Evolutionary conservation across 108 stramenopile genomes (phyloP), one percentile per base, ranked within the genome.

Genomic region (Epipyxis sp.): DNA sequence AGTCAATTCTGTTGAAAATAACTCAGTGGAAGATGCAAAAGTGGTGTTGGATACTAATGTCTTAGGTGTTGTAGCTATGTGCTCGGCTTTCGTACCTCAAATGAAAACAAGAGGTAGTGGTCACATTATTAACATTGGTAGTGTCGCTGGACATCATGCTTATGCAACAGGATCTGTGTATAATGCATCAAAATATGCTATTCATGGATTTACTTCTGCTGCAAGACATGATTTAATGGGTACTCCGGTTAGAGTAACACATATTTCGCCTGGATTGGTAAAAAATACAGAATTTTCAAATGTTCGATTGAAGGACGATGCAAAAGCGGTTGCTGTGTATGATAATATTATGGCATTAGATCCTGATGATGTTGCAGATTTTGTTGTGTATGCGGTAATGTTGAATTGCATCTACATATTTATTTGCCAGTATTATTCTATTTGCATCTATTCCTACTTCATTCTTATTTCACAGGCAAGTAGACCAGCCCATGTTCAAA

Each of bases 401-500:
- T 25, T 25, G 20, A n/a, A n/a, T n/a, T n/a, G n/a, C n/a, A n/a
- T n/a, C n/a, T n/a, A n/a, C n/a, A n/a, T n/a, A n/a, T n/a, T n/a
- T n/a, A n/a, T n/a, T n/a, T n/a, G n/a, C n/a, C n/a, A n/a, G n/a
- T n/a, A n/a, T n/a, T n/a, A n/a, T n/a, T n/a, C n/a, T n/a, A n/a
- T n/a, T n/a, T n/a, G n/a, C n/a, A n/a, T n/a, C n/a, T 20, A 57
- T 57, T 25, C 25, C 54, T 16, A 16, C 20, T 57, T 57, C 54
- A 20, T 25, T 25, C 25, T 57, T 16, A 57, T 57, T 57, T 16
- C 25, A 57, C 54, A 57, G 54, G 69, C 37, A 29, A 76, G 54
- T 54, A 46, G 76, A 29, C 76, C 76, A 13, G 76, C 76, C 1
- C 54, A 76, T 34, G 76, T 76, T 0, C 76, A 76, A 44, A 76